phyloP scores from a whole-genome alignment of 1,284 basidiomycete species.

The Termitomyces sp. region DNA sequence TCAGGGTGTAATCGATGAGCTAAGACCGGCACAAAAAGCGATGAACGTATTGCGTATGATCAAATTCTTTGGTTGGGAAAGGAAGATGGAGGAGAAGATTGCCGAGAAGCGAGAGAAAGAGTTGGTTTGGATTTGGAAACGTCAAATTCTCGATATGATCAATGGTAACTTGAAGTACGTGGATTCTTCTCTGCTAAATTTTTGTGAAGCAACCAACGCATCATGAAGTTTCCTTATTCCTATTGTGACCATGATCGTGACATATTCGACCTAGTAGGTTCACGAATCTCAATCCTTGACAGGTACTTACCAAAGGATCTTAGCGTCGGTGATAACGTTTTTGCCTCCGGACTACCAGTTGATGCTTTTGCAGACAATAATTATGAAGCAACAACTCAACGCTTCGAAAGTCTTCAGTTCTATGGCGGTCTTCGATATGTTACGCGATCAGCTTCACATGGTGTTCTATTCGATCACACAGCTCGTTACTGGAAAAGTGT shows the following conservation, averaged over 20 bases:
- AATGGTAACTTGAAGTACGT: slow-evolving; percentile 41
- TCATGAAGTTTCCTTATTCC: slow-evolving; percentile 53
- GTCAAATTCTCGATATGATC: slow-evolving; percentile 38
- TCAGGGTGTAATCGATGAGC: background rate
- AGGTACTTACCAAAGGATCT: background rate
- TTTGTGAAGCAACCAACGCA: background rate
- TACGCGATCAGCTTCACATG: slow-evolving; percentile 35
- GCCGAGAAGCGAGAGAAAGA: slow-evolving; percentile 51
- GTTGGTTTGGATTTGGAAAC: slow-evolving; percentile 40
- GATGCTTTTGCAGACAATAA: slow-evolving; percentile 27
- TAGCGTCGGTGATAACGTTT: slow-evolving; percentile 21
- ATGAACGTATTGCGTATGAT: slow-evolving; percentile 54
- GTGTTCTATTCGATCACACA: slow-evolving; percentile 24
- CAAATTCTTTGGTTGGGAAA: slow-evolving; percentile 71
- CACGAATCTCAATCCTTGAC: background rate
- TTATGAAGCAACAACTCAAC: slow-evolving; percentile 35
- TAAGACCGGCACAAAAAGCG: slow-evolving; percentile 23
- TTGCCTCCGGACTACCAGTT: slow-evolving; percentile 11
- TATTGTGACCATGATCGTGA: slow-evolving; percentile 59
- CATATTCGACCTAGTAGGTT: slow-evolving; percentile 52
- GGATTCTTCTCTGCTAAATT: slow-evolving; percentile 1
- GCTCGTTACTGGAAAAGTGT: slow-evolving; percentile 22
- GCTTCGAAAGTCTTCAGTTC: slow-evolving; percentile 38
- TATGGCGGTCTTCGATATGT: slow-evolving; percentile 43
- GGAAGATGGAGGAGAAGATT: slow-evolving; percentile 46